Conservation (phyloP, 805 yeast genomes). For the Wickerhamomyces chaumierensis region DNA sequence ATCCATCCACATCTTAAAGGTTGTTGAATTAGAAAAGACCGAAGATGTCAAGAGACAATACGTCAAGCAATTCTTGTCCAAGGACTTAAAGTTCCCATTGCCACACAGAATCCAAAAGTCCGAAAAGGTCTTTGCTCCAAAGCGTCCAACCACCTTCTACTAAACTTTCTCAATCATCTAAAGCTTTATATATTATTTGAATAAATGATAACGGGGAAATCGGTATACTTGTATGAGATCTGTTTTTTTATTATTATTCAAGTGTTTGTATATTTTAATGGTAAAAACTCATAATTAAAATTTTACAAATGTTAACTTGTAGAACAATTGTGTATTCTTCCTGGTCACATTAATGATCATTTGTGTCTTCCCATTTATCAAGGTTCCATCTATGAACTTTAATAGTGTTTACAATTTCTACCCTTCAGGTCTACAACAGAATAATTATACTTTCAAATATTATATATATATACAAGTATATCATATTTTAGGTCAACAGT, state of each 20-base stretch:
- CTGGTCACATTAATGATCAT: too few relatives aligned
- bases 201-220: neutral
- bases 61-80: constrained; percentile 91
- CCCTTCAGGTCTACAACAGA: too few relatives aligned
- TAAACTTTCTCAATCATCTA: constrained; percentile 28
- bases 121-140: constrained; percentile 76
- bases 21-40: constrained; percentile 95
- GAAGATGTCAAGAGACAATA: constrained; percentile 99
- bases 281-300: neutral
- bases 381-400: too few relatives aligned
- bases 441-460: too few relatives aligned
- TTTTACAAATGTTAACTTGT: too few relatives aligned
- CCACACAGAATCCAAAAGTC: constrained; percentile 98
- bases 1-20: constrained; percentile 98
- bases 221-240: neutral
- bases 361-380: too few relatives aligned
- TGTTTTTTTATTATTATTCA: neutral
- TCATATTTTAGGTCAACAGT: too few relatives aligned
- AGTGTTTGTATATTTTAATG: neutral
- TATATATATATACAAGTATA: too few relatives aligned
- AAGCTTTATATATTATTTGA: neutral
- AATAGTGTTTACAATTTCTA: too few relatives aligned
- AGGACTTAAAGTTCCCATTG: constrained; percentile 98
- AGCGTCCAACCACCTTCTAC: constrained; percentile 97
- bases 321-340: too few relatives aligned